A percentile compares a stretch with the other conserved stretches of the same genome.
Evolutionary conservation across 768 basidiomycete species (phyloP).

Genomic region (Lactarius indigo): DNA sequence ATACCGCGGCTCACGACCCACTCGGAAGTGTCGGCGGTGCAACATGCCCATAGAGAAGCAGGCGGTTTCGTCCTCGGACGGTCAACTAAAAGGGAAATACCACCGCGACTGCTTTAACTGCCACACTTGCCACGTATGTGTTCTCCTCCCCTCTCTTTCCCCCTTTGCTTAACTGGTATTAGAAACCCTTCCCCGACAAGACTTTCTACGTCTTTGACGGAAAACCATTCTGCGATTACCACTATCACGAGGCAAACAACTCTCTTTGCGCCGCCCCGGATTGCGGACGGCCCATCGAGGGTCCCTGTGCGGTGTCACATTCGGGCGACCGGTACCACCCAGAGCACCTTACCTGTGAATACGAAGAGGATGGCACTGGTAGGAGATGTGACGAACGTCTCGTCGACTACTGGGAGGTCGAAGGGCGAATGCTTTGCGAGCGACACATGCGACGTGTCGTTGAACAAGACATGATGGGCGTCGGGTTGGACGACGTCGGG

Average conservation of each 20-base stretch:
- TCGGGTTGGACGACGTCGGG: conserved; percentile 18
- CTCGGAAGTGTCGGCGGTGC: conserved; percentile 77
- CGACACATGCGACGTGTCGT: conserved; percentile 52
- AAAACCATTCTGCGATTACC: conserved; percentile 86
- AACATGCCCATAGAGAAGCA: conserved; percentile 83
- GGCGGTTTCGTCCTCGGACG: conserved; percentile 88
- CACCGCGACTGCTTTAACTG: conserved; percentile 92
- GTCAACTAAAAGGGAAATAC: conserved; percentile 94
- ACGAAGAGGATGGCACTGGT: conserved; percentile 35
- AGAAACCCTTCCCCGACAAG: conserved; percentile 90
- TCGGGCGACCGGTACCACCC: conserved; percentile 81
- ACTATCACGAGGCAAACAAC: conserved; percentile 89
- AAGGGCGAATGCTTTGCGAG: conserved; percentile 83
- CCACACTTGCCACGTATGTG: conserved; percentile 70
- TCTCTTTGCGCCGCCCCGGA: conserved; percentile 76
- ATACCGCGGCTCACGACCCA: conserved; percentile 15
- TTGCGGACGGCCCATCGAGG: conserved; percentile 90
- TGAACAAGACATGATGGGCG: conserved; percentile 27
- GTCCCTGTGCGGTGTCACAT: conserved; percentile 86
- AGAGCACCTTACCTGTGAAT: conserved; percentile 83
- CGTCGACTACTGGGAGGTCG: conserved; percentile 88
- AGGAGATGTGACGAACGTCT: conserved; percentile 48
- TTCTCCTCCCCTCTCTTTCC: conserved; percentile 16
- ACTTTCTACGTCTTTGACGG: conserved; percentile 90
- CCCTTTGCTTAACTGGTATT: conserved; percentile 11